Percentiles rank a stretch among this genome's conserved stretches.
phyloP scores from a whole-genome alignment of 257 asterid genomes.

The Nicotiana paniculata region DNA sequence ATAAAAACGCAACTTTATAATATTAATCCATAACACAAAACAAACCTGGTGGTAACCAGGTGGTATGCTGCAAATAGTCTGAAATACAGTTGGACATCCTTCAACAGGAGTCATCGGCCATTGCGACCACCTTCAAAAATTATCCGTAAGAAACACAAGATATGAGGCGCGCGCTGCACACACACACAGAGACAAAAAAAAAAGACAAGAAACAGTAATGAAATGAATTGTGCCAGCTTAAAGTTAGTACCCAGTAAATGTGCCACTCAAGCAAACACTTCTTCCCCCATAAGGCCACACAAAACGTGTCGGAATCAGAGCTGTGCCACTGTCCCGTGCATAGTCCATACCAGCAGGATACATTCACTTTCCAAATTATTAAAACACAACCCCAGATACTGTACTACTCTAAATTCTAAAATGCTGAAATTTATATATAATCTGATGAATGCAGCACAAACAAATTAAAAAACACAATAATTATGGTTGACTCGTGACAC shows the following conservation, averaged over 20 bases:
- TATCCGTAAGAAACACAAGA: background rate
- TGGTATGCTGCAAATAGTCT: slow-evolving; percentile 66
- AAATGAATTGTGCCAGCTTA: background rate
- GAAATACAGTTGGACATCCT: slow-evolving; percentile 82
- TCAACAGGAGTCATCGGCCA: slow-evolving; percentile 86
- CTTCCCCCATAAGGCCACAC: slow-evolving; percentile 94
- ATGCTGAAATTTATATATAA: background rate
- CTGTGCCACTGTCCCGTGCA: slow-evolving; percentile 27
- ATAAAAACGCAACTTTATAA: slow-evolving; percentile 2
- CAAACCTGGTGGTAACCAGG: slow-evolving; percentile 82
- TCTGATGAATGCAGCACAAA: slow-evolving; percentile 1
- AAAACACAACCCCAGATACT: slow-evolving; percentile 5
- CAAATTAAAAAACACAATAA: background rate
- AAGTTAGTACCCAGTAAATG: slow-evolving; percentile 72
- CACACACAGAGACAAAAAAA: background rate
- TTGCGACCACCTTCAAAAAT: slow-evolving; percentile 61
- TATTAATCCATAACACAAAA: slow-evolving; percentile 13
- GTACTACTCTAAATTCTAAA: background rate
- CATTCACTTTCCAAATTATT: slow-evolving; percentile 27
- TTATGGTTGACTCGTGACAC: slow-evolving; percentile 5
- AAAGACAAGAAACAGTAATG: background rate
- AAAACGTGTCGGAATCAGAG: slow-evolving; percentile 60
- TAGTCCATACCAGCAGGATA: slow-evolving; percentile 44
- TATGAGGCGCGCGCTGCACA: background rate
- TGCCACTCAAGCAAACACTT: slow-evolving; percentile 63